Conservation (phyloP, 805 yeast species). For the Yamadazyma paraphyllophila region DNA sequence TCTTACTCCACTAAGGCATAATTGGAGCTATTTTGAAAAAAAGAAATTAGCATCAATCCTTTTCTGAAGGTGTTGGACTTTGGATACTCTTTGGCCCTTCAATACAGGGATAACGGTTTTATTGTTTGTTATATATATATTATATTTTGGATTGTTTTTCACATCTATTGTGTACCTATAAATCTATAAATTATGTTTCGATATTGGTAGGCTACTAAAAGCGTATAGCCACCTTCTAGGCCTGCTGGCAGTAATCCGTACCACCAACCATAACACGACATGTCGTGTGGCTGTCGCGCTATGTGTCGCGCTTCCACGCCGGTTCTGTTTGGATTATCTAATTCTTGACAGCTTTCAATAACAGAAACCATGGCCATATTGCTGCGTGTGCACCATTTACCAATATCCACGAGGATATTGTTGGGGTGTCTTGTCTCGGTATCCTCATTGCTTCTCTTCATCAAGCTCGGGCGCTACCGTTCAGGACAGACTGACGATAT, state of each 20-base stretch:
- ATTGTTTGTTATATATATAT: slow-evolving; percentile 5
- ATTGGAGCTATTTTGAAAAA: not conserved
- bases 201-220: not conserved
- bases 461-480: slow-evolving; percentile 18
- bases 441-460: slow-evolving; percentile 23
- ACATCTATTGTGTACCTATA: slow-evolving; percentile 5
- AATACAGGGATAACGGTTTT: too few species aligned
- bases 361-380: slow-evolving; percentile 8
- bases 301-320: too few species aligned
- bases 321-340: too few species aligned
- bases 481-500: slow-evolving; percentile 9
- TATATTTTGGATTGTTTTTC: slow-evolving; percentile 8
- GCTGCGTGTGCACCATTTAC: slow-evolving; percentile 25
- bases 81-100: too few species aligned
- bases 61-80: too few species aligned
- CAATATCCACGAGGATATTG: slow-evolving; percentile 49
- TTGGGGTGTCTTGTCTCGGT: slow-evolving; percentile 37
- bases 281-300: not conserved
- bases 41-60: too few species aligned
- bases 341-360: not conserved
- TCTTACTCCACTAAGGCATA: slow-evolving; percentile 59
- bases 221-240: not conserved
- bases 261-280: too few species aligned
- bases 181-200: slow-evolving; percentile 8
- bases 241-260: too few species aligned